Conservation (phyloP, 495 filamentous ascomycete genomes). For the Xylaria acuta region DNA sequence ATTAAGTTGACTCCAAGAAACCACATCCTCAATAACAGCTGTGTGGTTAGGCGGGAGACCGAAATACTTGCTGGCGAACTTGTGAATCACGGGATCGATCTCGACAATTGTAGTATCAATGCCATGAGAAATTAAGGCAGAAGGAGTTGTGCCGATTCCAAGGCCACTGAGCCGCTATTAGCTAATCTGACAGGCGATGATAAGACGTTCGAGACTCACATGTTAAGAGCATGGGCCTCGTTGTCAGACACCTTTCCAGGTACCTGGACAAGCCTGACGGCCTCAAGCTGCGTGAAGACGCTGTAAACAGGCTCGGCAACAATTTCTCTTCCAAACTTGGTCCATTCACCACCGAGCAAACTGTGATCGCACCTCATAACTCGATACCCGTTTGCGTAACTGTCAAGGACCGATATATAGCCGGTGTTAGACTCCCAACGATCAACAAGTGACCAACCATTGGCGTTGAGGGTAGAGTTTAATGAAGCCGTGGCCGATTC, state of each 20-base stretch:
- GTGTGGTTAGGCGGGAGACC: constrained; percentile 78
- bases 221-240: constrained; percentile 81
- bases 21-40: constrained; percentile 80
- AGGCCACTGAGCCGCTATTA: constrained; percentile 67
- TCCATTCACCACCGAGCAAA: constrained; percentile 94
- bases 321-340: constrained; percentile 57
- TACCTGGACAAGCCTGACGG: constrained; percentile 77
- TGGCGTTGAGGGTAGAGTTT: constrained; percentile 64
- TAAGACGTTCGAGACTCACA: constrained; percentile 59
- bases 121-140: constrained; percentile 83
- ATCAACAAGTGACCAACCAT: constrained; percentile 71
- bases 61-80: constrained; percentile 84
- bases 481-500: constrained; percentile 58
- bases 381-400: constrained; percentile 69
- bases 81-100: constrained; percentile 86
- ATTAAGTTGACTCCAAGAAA: constrained; percentile 69
- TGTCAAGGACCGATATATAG: constrained; percentile 89
- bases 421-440: constrained; percentile 85
- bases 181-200: neutral
- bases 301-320: constrained; percentile 88
- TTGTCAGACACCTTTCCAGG: constrained; percentile 60
- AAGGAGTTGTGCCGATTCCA: constrained; percentile 88
- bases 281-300: constrained; percentile 91
- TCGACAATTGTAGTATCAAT: constrained; percentile 93
- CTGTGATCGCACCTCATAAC: constrained; percentile 94